Evolutionary conservation across 2,329 filamentous ascomycete genomes (phyloP).

Genomic region (Leptodontidium sp.): DNA sequence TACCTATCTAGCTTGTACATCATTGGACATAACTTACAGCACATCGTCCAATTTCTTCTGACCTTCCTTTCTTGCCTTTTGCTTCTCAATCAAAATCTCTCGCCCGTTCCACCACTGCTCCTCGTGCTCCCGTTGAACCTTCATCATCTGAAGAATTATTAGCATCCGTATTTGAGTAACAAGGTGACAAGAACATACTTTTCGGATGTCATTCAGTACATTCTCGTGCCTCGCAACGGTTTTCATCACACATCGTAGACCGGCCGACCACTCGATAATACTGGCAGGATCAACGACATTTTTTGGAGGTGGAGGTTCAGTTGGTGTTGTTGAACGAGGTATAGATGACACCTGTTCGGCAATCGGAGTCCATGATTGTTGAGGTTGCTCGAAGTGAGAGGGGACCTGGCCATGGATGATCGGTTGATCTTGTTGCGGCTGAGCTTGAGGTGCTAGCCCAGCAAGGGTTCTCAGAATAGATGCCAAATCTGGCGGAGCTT

Average conservation of each 20-base stretch:
- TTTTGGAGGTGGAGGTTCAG: slow-evolving; percentile 20
- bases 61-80: slow-evolving; percentile 58
- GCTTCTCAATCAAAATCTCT: slow-evolving; percentile 58
- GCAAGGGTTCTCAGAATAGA: slow-evolving; percentile 46
- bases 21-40: slow-evolving; percentile 52
- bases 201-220: slow-evolving; percentile 54
- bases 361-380: slow-evolving; percentile 16
- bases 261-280: slow-evolving; percentile 60
- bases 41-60: slow-evolving; percentile 62
- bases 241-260: slow-evolving; percentile 59
- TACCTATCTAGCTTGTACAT: slow-evolving; percentile 23
- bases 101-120: slow-evolving; percentile 66
- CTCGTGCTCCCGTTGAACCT: slow-evolving; percentile 68
- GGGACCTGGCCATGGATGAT: slow-evolving; percentile 22
- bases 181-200: slow-evolving; percentile 32
- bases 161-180: slow-evolving; percentile 17
- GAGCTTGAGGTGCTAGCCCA: slow-evolving; percentile 38
- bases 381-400: slow-evolving; percentile 15
- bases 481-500: slow-evolving; percentile 44
- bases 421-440: slow-evolving; percentile 22
- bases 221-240: slow-evolving; percentile 55
- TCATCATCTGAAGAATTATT: slow-evolving; percentile 59
- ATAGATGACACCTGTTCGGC: slow-evolving; percentile 13
- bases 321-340: slow-evolving; percentile 27
- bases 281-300: slow-evolving; percentile 51